These are phyloP conservation scores for Leucoagaricus sp. DNA, from an alignment of 1,284 basidiomycete species.

Conservation along the genomic window DNA sequence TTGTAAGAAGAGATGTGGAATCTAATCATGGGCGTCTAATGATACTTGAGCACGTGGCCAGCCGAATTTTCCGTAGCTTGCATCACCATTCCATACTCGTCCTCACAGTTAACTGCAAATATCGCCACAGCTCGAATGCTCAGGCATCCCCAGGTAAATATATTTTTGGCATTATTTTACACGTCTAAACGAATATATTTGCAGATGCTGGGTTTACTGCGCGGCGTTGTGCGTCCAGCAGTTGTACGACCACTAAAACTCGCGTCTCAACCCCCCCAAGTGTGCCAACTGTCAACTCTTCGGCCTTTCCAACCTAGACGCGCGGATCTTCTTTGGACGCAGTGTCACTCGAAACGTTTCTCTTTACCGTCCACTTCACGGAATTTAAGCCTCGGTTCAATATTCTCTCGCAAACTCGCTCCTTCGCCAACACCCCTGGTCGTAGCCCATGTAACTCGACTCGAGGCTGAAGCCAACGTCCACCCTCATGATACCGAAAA, in stretches of 20 bases:
- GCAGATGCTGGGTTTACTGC: constrained; percentile 31
- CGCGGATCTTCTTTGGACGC: constrained; percentile 12
- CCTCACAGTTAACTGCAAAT: constrained; percentile 5
- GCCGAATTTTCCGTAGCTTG: constrained; percentile 16
- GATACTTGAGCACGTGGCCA: constrained; percentile 15
- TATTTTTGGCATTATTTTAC: not conserved
- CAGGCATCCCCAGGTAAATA: constrained; percentile 30
- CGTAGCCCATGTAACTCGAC: constrained; percentile 65
- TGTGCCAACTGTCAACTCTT: constrained; percentile 10
- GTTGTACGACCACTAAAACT: constrained; percentile 10
- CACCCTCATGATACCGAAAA: constrained; percentile 65
- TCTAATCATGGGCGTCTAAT: not conserved
- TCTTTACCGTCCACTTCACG: constrained; percentile 27
- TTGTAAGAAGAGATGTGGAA: not conserved
- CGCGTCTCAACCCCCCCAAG: constrained; percentile 9
- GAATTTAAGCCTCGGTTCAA: constrained; percentile 49
- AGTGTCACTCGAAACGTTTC: constrained; percentile 17
- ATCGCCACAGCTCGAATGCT: constrained; percentile 25
- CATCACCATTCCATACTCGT: constrained; percentile 18
- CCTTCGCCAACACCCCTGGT: constrained; percentile 61
- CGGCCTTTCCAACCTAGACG: constrained; percentile 15
- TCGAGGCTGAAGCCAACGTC: constrained; percentile 76
- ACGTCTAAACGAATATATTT: constrained; percentile 7
- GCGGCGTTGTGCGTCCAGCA: constrained; percentile 24
- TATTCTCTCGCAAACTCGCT: constrained; percentile 51